phyloP scores from a whole-genome alignment of 768 basidiomycete genomes.

The Auricularia heimuer region DNA sequence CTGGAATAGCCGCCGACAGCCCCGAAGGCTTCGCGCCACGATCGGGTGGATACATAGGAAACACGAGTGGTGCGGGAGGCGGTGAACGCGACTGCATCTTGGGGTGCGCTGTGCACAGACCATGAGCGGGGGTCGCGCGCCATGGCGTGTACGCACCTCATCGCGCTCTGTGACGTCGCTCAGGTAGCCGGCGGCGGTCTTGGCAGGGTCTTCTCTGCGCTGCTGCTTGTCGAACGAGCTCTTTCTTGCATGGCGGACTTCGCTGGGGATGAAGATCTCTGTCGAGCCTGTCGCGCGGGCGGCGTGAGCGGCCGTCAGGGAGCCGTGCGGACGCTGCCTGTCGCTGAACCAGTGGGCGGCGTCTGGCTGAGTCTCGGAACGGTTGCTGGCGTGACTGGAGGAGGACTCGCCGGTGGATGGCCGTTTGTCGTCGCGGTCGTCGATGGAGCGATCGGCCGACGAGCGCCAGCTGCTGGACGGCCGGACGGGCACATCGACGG shows the following conservation, averaged over 20 bases:
- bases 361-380: neutral
- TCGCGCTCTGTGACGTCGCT: neutral
- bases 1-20: neutral
- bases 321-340: neutral
- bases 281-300: neutral
- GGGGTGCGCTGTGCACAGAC: neutral
- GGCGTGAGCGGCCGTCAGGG: neutral
- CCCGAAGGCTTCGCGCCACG: neutral
- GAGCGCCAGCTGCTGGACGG: neutral
- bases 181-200: neutral
- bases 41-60: neutral
- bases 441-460: neutral
- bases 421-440: neutral
- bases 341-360: neutral
- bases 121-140: neutral
- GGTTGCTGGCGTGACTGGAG: neutral
- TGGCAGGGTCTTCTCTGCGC: neutral
- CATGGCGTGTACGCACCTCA: neutral
- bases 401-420: neutral
- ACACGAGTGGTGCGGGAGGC: neutral
- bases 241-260: neutral
- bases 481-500: neutral
- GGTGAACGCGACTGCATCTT: neutral
- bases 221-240: neutral
- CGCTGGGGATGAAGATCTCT: neutral